These are phyloP conservation scores for Trametes polyzona DNA, from an alignment of 1,284 basidiomycete genomes.

Conservation along the genomic window DNA sequence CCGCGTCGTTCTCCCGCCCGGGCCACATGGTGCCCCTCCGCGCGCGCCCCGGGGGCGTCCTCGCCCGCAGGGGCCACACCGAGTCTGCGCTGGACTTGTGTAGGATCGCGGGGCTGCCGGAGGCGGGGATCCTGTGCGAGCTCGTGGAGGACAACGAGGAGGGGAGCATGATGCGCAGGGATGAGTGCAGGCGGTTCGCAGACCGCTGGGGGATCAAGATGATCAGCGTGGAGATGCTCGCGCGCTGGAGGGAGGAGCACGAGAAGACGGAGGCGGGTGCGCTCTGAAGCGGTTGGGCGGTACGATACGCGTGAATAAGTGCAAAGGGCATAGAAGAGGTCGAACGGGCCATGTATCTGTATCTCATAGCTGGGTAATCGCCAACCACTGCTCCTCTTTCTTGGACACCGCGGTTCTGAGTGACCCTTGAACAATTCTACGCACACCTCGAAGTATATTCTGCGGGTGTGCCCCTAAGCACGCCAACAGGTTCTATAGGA, in stretches of 20 bases:
- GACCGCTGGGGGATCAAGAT: conserved; percentile 90
- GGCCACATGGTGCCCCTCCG: conserved; percentile 96
- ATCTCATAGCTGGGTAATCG: background rate
- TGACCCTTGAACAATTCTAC: too few relatives aligned
- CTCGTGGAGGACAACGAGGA: conserved; percentile 91
- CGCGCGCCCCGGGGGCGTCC: conserved; percentile 84
- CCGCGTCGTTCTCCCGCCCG: conserved; percentile 89
- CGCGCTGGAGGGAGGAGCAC: conserved; percentile 40
- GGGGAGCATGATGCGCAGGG: conserved; percentile 95
- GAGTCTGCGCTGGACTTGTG: conserved; percentile 93
- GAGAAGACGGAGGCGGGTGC: background rate
- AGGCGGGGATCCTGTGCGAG: conserved; percentile 92
- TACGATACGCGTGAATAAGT: background rate
- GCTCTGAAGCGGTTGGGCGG: too few relatives aligned
- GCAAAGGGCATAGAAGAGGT: background rate
- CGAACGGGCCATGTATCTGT: background rate
- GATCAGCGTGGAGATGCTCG: conserved; percentile 89
- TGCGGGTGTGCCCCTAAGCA: too few relatives aligned
- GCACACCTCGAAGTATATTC: too few relatives aligned
- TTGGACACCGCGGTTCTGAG: too few relatives aligned
- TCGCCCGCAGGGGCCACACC: conserved; percentile 90
- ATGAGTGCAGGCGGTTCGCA: conserved; percentile 94
- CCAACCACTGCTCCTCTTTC: background rate
- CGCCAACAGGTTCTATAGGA: too few relatives aligned
- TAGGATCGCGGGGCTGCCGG: conserved; percentile 73